Conservation (phyloP, 768 basidiomycete genomes). For the Suillus plorans region DNA sequence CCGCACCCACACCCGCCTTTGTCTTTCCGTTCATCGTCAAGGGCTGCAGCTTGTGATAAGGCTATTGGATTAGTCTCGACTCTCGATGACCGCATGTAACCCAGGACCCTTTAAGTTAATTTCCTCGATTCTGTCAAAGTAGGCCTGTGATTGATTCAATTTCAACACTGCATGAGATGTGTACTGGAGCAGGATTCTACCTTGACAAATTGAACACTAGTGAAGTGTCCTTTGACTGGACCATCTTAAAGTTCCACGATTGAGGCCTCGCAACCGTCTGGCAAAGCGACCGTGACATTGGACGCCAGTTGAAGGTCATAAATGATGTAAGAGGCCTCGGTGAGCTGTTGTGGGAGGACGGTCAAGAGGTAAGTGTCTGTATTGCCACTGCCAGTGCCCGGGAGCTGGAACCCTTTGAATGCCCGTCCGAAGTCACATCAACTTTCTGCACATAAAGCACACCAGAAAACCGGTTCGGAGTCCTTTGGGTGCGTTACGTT, state of each 20-base stretch:
- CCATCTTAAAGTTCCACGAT: background rate
- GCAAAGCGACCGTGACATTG: background rate
- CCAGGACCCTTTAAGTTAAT: conserved; percentile 62
- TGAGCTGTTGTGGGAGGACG: background rate
- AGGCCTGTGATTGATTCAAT: conserved; percentile 41
- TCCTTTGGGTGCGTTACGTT: no score
- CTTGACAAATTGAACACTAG: background rate
- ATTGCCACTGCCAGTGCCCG: background rate
- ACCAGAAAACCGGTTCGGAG: no score
- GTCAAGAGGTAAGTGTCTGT: background rate
- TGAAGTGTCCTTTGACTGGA: background rate
- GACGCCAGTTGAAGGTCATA: background rate
- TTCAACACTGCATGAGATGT: background rate
- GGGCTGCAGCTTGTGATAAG: conserved; percentile 46
- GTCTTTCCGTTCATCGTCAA: conserved; percentile 44
- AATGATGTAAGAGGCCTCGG: background rate
- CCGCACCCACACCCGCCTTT: conserved; percentile 46
- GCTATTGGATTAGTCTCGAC: conserved; percentile 58
- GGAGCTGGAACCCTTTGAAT: background rate
- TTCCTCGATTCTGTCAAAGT: conserved; percentile 65
- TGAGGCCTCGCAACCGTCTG: background rate
- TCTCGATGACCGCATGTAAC: conserved; percentile 59
- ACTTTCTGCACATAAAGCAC: background rate
- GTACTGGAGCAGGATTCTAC: background rate
- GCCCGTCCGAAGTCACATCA: background rate